Evolutionary conservation across 768 basidiomycete genomes (phyloP), one percentile per base, ranked within the genome.

Genomic region (Austroboletus festivus): DNA sequence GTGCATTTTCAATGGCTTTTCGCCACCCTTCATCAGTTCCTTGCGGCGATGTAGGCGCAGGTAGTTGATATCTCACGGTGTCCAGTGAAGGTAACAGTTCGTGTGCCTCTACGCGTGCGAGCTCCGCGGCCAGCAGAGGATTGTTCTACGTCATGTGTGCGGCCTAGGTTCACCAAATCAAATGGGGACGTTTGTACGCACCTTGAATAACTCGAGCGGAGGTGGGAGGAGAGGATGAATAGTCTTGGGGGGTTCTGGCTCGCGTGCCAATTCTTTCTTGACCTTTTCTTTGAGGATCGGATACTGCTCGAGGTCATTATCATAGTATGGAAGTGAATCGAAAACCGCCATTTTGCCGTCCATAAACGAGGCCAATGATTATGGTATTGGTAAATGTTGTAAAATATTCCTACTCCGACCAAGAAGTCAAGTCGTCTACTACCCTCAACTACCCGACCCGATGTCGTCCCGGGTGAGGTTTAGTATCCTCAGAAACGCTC

Each of bases 261-360:
- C 83, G n/a, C 79, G 77, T 22, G 83, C 83, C 34, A 93, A 68
- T 63, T 92, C 90, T 54, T 73, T 73, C 47, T 89, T 86, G 15
- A 92, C 90, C 63, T 83, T 85, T 62, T 83, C 79, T 63, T 78
- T 82, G 33, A 93, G 72, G 33, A 76, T 59, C 1, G 90, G 89
- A 51, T 78, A 80, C 47, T 79, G 79, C 51, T 92, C 87, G 44
- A 94, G 76, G 64, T 96, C 92, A 64, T 93, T 89, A 72, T 97
- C 93, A 61, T 90, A 93, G 71, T 96, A 97, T 16, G 93, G 93
- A 54, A 96, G 75, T 21, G 92, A 88, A 68, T 96, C 93, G 57
- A 92, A 81, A 31, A 86, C 73, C 21, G 39, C 38, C 18, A 55
- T 54, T 33, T 43, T 51, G 31, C 56, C 34, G 53, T 47, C 39